Evolutionary conservation across 1,284 basidiomycete species (phyloP).

Genomic region (Irpex lacteus): DNA sequence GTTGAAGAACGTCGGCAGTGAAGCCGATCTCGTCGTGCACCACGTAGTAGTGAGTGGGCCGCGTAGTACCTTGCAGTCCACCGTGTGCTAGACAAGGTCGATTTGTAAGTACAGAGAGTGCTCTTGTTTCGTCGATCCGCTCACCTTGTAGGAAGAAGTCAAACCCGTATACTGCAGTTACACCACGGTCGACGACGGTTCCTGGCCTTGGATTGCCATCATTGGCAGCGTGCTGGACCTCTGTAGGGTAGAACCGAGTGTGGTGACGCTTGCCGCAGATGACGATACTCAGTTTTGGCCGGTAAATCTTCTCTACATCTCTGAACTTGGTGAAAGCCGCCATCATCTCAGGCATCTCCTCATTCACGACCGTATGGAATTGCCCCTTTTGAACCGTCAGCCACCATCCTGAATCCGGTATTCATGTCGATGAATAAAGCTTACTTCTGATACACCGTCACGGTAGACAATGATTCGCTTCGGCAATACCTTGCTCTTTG

Average conservation of each 20-base stretch:
- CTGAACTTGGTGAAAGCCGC: constrained; percentile 56
- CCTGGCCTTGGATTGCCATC: constrained; percentile 73
- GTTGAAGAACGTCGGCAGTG: constrained; percentile 64
- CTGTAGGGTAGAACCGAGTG: constrained; percentile 77
- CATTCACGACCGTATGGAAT: constrained; percentile 60
- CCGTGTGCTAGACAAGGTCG: constrained; percentile 24
- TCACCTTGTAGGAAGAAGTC: constrained; percentile 69
- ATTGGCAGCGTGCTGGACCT: constrained; percentile 45
- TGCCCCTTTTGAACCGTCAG: constrained; percentile 51
- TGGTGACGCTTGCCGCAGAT: constrained; percentile 84
- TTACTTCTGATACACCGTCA: constrained; percentile 74
- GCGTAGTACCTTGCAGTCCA: constrained; percentile 48
- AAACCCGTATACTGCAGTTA: constrained; percentile 70
- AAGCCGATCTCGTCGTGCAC: constrained; percentile 73
- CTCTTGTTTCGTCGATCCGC: not conserved
- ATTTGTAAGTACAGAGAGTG: not conserved
- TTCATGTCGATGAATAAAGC: too few relatives aligned
- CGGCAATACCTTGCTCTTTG: constrained; percentile 48
- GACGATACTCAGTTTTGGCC: constrained; percentile 70
- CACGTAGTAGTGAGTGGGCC: constrained; percentile 76
- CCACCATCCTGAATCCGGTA: too few relatives aligned
- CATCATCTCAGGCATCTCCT: constrained; percentile 66
- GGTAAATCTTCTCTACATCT: constrained; percentile 45
- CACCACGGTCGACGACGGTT: constrained; percentile 67
- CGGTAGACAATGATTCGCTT: constrained; percentile 70